Conservation (phyloP, 2,329 filamentous ascomycete species). For the Colletotrichum viniferum region DNA sequence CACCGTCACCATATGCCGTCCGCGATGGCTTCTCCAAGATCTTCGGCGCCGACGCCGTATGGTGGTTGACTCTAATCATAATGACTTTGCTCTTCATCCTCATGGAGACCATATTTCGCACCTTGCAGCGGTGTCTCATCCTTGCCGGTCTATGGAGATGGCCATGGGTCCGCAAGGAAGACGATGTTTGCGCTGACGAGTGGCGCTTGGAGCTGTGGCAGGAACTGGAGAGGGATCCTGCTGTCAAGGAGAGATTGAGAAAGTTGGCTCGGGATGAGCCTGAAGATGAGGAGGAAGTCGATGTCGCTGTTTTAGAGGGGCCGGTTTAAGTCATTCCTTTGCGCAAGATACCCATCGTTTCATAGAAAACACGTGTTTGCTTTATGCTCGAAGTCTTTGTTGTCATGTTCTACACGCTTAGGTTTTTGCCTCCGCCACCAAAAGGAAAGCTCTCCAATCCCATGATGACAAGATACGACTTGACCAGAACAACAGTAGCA, state of each 20-base stretch:
- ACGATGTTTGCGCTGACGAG: slow-evolving; percentile 41
- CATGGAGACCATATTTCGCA: slow-evolving; percentile 68
- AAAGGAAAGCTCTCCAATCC: background rate
- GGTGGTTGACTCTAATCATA: slow-evolving; percentile 76
- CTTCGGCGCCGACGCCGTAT: slow-evolving; percentile 71
- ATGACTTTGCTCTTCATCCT: slow-evolving; percentile 64
- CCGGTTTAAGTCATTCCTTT: background rate
- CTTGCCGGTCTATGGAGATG: slow-evolving; percentile 52
- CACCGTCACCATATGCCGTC: slow-evolving; percentile 66
- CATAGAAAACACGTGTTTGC: background rate
- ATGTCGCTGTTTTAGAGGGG: background rate
- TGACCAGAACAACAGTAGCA: background rate
- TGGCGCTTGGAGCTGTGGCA: slow-evolving; percentile 63
- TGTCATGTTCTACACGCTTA: no score
- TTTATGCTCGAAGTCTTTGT: background rate
- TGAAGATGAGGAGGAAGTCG: slow-evolving; percentile 20
- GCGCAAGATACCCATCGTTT: slow-evolving; percentile 5
- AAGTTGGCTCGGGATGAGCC: slow-evolving; percentile 38
- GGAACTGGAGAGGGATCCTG: slow-evolving; percentile 59
- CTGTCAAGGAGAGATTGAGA: slow-evolving; percentile 44
- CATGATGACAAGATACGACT: background rate
- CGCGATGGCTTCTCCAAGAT: slow-evolving; percentile 66
- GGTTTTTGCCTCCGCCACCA: background rate
- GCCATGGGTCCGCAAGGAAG: slow-evolving; percentile 40
- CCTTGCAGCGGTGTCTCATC: slow-evolving; percentile 49